Evolutionary conservation across 129 eudicot genomes (phyloP), one percentile per base, ranked within the genome.

Genomic region (Flaveria robusta): DNA sequence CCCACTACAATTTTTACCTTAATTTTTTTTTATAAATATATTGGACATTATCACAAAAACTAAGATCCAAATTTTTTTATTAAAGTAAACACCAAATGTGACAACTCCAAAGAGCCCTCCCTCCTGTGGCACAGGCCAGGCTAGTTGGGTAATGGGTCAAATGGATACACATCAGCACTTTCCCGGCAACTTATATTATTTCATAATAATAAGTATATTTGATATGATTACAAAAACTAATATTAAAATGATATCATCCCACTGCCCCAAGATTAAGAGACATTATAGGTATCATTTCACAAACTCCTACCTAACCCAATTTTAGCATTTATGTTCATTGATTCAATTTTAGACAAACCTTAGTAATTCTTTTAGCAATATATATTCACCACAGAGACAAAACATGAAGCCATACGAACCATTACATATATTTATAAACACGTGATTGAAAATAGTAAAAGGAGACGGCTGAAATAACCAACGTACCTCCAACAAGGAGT

Each of bases 401-500:
- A 47, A 66, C 54, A 66, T 51, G 80, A 66, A 49, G 65, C 66
- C 42, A 76, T 66, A 51, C 22, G 56, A 10, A 20, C 66, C 66
- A 51, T 12, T 20, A n/a, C 22, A 10, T 73, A 60, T 4, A 23
- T 58, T 11, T 24, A 34, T 37, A 54, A 20, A 42, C 45, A 72
- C 34, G 52, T 41, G 58, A 76, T 24, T 47, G 55, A 39, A 24
- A 46, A 18, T 10, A 19, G 43, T 45, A 56, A 45, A 63, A 63
- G 23, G 49, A 71, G 26, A 60, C 41, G 23, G 52, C 39, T 18
- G 39, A 50, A 71, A 54, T 39, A 72, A 70, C 39, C 37, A 74
- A 76, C 49, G 49, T 88, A 94, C 99, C 99, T 91, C 99, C 99
- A 81, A 89, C 92, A 86, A 94, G 97, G 74, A 94, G 99, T 90